A percentile compares a stretch with the other conserved stretches of the same genome.
phyloP scores from a whole-genome alignment of 345 rosid species.

The Arabidopsis arenosa region DNA sequence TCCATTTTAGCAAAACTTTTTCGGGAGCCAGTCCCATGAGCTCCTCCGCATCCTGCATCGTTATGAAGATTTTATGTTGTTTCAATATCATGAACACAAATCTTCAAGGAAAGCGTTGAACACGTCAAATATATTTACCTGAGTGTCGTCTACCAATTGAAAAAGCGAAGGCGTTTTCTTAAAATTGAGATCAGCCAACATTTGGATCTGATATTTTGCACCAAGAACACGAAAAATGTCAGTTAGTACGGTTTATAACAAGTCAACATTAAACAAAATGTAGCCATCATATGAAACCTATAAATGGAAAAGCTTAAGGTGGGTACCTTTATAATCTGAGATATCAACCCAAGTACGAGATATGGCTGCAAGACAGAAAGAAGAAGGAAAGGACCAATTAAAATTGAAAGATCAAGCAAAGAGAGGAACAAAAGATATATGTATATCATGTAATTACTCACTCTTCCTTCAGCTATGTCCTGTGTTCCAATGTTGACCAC shows the following conservation, averaged over 20 bases:
- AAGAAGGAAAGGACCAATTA: constrained; percentile 24
- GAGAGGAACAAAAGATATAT: constrained; percentile 5
- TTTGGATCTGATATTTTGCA: constrained; percentile 71
- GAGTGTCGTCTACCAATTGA: constrained; percentile 82
- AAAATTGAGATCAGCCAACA: constrained; percentile 86
- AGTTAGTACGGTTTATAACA: constrained; percentile 25
- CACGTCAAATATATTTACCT: constrained; percentile 49
- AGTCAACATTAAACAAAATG: constrained; percentile 15
- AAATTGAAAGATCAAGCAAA: constrained; percentile 27
- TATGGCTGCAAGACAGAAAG: constrained; percentile 66
- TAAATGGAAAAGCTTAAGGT: constrained; percentile 18
- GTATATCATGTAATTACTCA: constrained; percentile 49
- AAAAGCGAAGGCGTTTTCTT: constrained; percentile 97
- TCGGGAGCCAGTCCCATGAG: constrained; percentile 91
- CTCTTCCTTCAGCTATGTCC: constrained; percentile 94
- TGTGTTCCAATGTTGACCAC: constrained; percentile 97
- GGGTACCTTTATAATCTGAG: constrained; percentile 93
- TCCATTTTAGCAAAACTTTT: constrained; percentile 95
- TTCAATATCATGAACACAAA: constrained; percentile 27
- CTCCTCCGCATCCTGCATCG: constrained; percentile 91
- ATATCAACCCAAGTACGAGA: constrained; percentile 93
- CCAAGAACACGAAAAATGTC: constrained; percentile 35
- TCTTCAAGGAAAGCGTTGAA: background rate
- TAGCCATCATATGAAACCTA: background rate
- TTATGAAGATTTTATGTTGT: constrained; percentile 19